A percentile compares a stretch with the other conserved stretches of the same genome.
Conservation (phyloP, 1,284 basidiomycete genomes). For the Mycosarcoma maydis region DNA sequence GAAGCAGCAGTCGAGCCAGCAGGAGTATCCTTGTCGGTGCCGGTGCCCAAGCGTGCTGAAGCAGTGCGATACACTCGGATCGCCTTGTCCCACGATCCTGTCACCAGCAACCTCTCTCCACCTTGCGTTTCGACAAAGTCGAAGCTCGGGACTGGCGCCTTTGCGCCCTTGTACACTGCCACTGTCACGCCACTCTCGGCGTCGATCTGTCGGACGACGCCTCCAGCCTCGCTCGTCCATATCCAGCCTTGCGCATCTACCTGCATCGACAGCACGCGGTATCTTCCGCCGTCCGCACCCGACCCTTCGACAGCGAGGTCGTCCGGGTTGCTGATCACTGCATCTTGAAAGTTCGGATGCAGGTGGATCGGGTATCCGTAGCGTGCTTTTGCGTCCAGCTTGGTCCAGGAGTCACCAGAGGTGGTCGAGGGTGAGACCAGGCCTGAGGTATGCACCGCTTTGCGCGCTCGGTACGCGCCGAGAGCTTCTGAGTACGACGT, state of each 20-base stretch:
- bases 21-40: too few relatives aligned
- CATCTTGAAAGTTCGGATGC: conserved; percentile 10
- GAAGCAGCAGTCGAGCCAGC: neutral
- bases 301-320: conserved; percentile 26
- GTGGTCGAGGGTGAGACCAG: neutral
- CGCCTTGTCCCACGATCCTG: conserved; percentile 43
- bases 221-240: conserved; percentile 34
- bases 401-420: neutral
- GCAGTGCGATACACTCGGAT: conserved; percentile 19
- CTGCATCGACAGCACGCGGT: conserved; percentile 14
- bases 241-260: conserved; percentile 2
- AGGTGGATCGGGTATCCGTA: conserved; percentile 46
- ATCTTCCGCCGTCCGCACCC: conserved; percentile 33
- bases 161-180: conserved; percentile 28
- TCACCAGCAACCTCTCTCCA: conserved; percentile 17
- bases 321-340: neutral
- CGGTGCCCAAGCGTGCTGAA: too few relatives aligned
- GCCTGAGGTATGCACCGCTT: conserved; percentile 29
- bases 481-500: conserved; percentile 43
- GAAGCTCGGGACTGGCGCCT: conserved; percentile 23
- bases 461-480: conserved; percentile 28
- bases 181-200: conserved; percentile 21
- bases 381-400: neutral
- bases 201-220: conserved; percentile 24
- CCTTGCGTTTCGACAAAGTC: conserved; percentile 1